phyloP scores from a whole-genome alignment of 192 early-diverging fungal species.

The Backusella macrospora region DNA sequence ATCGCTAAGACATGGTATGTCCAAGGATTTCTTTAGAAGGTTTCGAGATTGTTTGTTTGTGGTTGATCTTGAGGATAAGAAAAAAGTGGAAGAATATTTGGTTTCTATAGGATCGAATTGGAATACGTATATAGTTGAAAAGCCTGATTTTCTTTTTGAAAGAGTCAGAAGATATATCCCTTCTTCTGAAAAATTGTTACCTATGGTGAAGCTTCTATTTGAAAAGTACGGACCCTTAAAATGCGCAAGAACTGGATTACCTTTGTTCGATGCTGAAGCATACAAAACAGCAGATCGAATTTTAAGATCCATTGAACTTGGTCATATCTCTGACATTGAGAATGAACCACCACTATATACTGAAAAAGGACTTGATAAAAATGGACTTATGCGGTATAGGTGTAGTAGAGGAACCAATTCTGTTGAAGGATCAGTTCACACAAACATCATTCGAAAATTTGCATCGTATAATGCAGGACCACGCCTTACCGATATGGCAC shows the following conservation, averaged over 20 bases:
- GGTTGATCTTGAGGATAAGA: no score
- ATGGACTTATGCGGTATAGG: background rate
- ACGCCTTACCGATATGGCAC: background rate
- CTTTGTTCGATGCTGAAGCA: background rate
- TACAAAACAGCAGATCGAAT: background rate
- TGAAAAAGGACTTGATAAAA: background rate
- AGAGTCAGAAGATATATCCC: no score
- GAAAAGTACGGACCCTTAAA: background rate
- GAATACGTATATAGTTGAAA: no score
- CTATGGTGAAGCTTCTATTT: no score
- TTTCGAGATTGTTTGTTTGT: no score
- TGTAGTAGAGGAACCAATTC: background rate
- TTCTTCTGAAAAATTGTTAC: no score
- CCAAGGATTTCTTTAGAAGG: no score
- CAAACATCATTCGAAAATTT: background rate
- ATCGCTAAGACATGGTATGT: no score
- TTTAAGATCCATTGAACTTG: background rate
- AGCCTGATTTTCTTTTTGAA: no score
- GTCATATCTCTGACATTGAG: background rate
- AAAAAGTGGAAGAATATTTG: no score
- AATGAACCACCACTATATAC: background rate
- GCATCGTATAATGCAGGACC: background rate
- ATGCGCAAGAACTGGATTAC: background rate
- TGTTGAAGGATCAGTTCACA: background rate
- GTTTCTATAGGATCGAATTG: no score